Evolutionary conservation across 495 filamentous ascomycete species (phyloP), one percentile per base, ranked within the genome.

Genomic region (Annulohypoxylon moriforme): DNA sequence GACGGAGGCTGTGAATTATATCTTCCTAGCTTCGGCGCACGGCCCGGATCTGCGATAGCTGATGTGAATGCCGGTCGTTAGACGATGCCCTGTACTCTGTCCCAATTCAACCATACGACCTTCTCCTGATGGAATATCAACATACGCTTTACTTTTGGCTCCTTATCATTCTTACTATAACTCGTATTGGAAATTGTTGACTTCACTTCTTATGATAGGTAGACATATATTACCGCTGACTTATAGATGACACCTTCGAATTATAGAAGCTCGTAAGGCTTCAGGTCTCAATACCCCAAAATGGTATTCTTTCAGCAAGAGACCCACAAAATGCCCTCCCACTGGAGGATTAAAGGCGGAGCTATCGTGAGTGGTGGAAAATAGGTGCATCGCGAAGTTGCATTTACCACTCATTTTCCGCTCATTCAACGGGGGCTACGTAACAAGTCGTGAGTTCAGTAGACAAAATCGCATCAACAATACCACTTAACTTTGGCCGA

Each of bases 361-460:
- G 8, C 29, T 16, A 38, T 10, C 36, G 33, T 25, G 16, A 40
- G 31, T 58, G 55, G 55, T 58, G 55, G 55, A 58, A 58, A 58
- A 58, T 55, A 34, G 36, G 36, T 33, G 3, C 29, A 2, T 6
- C 14, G 11, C 4, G 7, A 34, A 55, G 27, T 20, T 6, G 18
- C 33, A 31, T 29, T 62, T 50, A 24, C 25, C n/a, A 46, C 42
- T n/a, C 46, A 53, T 63, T 53, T 27, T 53, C 60, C 47, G 60
- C 11, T 53, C 60, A 52, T 1, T 63, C 38, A 27, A 46, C 27
- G 62, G 13, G 62, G 62, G 34, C 36, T 33, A 36, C 50, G 62
- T 47, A 64, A 52, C 62, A 9, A 57, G 50, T 4, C 24, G 36
- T 20, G 57, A 25, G 25, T 36, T 34, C 24, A 56, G 27, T 2